Conservation (phyloP, 176 grass and related monocot genomes). For the Carex littledalei region DNA sequence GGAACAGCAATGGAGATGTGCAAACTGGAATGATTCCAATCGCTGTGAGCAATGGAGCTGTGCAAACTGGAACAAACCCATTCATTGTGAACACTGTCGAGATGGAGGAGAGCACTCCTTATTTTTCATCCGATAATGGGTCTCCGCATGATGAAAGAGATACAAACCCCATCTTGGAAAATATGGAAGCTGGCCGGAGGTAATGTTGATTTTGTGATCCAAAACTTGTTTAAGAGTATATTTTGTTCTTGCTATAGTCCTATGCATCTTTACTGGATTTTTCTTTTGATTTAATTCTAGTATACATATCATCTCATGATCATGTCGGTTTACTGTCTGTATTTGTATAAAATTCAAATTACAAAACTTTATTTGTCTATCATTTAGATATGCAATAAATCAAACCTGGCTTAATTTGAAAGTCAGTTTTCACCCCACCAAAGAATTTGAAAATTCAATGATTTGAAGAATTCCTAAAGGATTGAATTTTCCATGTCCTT, state of each 20-base stretch:
- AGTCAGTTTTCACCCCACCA: not conserved
- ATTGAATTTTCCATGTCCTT: no score
- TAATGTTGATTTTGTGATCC: not conserved
- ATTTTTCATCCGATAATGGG: not conserved
- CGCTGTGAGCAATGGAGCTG: not conserved
- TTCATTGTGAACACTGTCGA: not conserved
- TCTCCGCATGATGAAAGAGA: not conserved
- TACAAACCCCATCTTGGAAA: not conserved
- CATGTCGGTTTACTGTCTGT: not conserved
- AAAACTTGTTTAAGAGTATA: not conserved
- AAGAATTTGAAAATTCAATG: not conserved
- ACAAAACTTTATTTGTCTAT: not conserved
- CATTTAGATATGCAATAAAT: not conserved
- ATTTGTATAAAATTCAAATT: not conserved
- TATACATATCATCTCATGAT: not conserved
- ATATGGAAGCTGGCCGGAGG: constrained; percentile 1
- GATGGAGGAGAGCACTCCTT: not conserved
- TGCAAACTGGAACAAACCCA: not conserved
- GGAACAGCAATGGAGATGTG: not conserved
- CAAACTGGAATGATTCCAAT: not conserved
- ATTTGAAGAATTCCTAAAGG: no score
- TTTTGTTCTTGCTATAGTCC: not conserved
- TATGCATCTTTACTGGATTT: not conserved
- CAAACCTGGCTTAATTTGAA: not conserved
- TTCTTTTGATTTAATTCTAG: not conserved